Percentiles rank a stretch among this genome's conserved stretches.
phyloP scores from a whole-genome alignment of 495 filamentous ascomycete species.

The Neurospora sp. region DNA sequence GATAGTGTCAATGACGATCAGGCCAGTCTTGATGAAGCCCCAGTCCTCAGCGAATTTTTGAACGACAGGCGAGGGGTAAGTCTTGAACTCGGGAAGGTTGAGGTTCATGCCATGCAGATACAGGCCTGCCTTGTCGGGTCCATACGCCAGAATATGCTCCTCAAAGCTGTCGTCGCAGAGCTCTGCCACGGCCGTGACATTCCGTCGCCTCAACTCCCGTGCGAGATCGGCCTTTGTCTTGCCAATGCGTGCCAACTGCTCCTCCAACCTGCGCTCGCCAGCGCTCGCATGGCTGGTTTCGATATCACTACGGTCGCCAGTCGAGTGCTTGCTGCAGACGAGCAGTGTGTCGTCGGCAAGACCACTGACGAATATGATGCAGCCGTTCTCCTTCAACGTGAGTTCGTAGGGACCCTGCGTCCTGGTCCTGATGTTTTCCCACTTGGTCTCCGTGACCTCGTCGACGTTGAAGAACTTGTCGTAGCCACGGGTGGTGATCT shows the following conservation, averaged over 20 bases:
- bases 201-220: constrained; percentile 60
- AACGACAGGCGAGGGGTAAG: constrained; percentile 66
- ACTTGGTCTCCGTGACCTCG: constrained; percentile 68
- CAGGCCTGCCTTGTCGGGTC: constrained; percentile 71
- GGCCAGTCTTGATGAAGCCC: constrained; percentile 87
- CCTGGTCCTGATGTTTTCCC: constrained; percentile 65
- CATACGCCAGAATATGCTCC: constrained; percentile 91
- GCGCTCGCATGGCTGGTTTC: constrained; percentile 71
- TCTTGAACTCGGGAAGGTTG: constrained; percentile 82
- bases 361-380: constrained; percentile 94
- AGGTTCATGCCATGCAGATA: constrained; percentile 95
- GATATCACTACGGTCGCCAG: constrained; percentile 58
- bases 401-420: constrained; percentile 90
- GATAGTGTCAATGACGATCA: constrained; percentile 66
- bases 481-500: constrained; percentile 83
- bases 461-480: constrained; percentile 97
- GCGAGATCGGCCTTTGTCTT: constrained; percentile 72
- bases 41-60: constrained; percentile 84
- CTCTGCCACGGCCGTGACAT: constrained; percentile 89
- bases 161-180: constrained; percentile 94
- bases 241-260: constrained; percentile 62
- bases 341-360: constrained; percentile 78
- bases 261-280: constrained; percentile 78
- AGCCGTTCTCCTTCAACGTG: constrained; percentile 95
- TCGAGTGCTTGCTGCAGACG: constrained; percentile 97